Base-by-base conservation (phyloP, 345 rosid genomes). In the Rhizophora apiculata region DNA sequence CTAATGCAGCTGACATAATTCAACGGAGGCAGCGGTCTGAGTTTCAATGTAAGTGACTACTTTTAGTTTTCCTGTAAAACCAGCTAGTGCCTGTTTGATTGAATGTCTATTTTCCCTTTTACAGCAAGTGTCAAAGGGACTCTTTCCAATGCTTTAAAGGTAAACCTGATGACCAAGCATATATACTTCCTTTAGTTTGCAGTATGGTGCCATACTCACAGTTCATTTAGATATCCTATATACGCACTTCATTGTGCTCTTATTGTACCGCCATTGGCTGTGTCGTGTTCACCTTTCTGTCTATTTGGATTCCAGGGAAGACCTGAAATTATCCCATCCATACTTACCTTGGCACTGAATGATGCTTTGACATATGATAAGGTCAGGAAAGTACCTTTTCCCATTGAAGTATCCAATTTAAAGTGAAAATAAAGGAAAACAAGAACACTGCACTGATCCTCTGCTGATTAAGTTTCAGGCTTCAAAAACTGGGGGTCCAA, bases 21-120 rank as follows among this genome's bases (percentile, higher is more conserved):
- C 98, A 94, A 59, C 95, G 86, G 30, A 82, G 97, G 62, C 98
- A 94, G 60, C 89, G 95, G n/a, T 91, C 96, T 2, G 97, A 89
- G 67, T 85, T 91, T 70, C 88, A 66, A 29, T 82, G 96, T 91
- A 72, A 80, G 97, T 53, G 71, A 62, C 53, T 10, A 30, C 9
- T 21, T 19, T 34, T 36, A 13, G 54, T 19, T 53, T 64, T 52
- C 24, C 68, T 53, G 22, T 56, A 32, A 62, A 71, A 51, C 37
- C 27, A 29, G 55, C 55, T 69, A 29, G 52, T 21, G 4, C 64
- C 61, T 59, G 62, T 73, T 60, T 8, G 74, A 56, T 39, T 30
- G 29, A 71, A 63, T 37, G 56, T 39, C 39, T 43, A 29, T 63
- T 7, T 78, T 73, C 21, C 43, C 53, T 69, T 68, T 31, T 66